Percentiles rank a stretch among this genome's conserved stretches.
Evolutionary conservation across 2,329 filamentous ascomycete genomes (phyloP).

Genomic region (Verticillium longisporum): DNA sequence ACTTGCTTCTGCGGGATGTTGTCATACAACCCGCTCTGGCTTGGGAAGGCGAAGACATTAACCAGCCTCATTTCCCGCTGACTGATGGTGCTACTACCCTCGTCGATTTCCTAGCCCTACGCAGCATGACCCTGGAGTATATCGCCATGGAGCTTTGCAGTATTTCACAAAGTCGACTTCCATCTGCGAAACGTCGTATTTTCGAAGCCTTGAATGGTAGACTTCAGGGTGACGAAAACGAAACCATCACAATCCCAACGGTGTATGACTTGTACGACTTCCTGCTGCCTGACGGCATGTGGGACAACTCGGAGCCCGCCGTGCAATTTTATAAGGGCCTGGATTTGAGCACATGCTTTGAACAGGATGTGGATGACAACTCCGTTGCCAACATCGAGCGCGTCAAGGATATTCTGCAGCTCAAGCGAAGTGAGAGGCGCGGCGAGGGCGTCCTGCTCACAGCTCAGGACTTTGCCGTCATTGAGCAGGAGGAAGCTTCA

Average conservation of each 20-base stretch:
- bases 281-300: slow-evolving; percentile 47
- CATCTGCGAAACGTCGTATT: slow-evolving; percentile 62
- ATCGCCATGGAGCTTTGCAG: slow-evolving; percentile 77
- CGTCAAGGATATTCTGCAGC: slow-evolving; percentile 64
- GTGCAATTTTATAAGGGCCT: slow-evolving; percentile 58
- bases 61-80: slow-evolving; percentile 60
- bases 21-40: slow-evolving; percentile 61
- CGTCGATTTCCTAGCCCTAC: slow-evolving; percentile 69
- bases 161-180: slow-evolving; percentile 62
- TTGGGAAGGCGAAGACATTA: slow-evolving; percentile 66
- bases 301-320: slow-evolving; percentile 42
- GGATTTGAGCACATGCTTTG: slow-evolving; percentile 59
- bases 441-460: slow-evolving; percentile 40
- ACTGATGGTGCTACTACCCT: slow-evolving; percentile 62
- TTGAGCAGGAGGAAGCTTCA: slow-evolving; percentile 53
- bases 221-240: slow-evolving; percentile 58
- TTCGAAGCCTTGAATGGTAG: slow-evolving; percentile 73
- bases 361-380: slow-evolving; percentile 50
- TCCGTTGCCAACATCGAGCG: slow-evolving; percentile 62
- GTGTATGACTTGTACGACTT: slow-evolving; percentile 95
- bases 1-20: slow-evolving; percentile 64
- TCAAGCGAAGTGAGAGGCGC: slow-evolving; percentile 59
- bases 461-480: slow-evolving; percentile 37
- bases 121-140: slow-evolving; percentile 77
- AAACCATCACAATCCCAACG: slow-evolving; percentile 61